Evolutionary conservation across 2,329 filamentous ascomycete genomes (phyloP).

Genomic region (Apiospora pterosperma): DNA sequence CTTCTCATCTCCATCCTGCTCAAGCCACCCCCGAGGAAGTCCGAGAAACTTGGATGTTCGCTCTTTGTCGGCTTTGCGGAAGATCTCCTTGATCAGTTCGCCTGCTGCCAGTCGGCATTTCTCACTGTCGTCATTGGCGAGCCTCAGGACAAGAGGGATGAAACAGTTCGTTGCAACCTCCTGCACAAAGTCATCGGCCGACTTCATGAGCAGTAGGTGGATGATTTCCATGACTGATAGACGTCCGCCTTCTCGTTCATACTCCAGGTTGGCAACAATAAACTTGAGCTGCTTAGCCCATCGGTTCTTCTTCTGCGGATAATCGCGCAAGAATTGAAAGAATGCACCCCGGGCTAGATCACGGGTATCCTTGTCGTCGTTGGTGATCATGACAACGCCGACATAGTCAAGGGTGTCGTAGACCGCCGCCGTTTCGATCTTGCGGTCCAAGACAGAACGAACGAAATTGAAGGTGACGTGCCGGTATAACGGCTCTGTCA

Average conservation of each 20-base stretch:
- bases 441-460: constrained; percentile 79
- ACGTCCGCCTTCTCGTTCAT: constrained; percentile 82
- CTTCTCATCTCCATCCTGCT: constrained; percentile 63
- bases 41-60: constrained; percentile 66
- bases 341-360: constrained; percentile 87
- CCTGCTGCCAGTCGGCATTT: constrained; percentile 82
- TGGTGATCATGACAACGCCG: constrained; percentile 90
- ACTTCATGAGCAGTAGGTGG: constrained; percentile 81
- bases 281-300: constrained; percentile 90
- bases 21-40: constrained; percentile 72
- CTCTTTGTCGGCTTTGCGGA: constrained; percentile 72
- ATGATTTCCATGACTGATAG: constrained; percentile 92
- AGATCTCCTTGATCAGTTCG: constrained; percentile 75
- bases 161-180: constrained; percentile 81
- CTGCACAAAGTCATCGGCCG: constrained; percentile 76
- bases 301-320: constrained; percentile 84
- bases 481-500: constrained; percentile 89
- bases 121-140: constrained; percentile 84
- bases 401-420: constrained; percentile 92
- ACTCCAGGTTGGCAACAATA: constrained; percentile 85
- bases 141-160: constrained; percentile 77
- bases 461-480: constrained; percentile 95
- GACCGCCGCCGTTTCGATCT: constrained; percentile 78
- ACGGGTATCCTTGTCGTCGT: constrained; percentile 83
- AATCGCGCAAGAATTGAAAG: constrained; percentile 91